A percentile compares a stretch with the other conserved stretches of the same genome.
phyloP scores from a whole-genome alignment of 1,139 yeast genomes.

The Pneumocystis jirovecii region DNA sequence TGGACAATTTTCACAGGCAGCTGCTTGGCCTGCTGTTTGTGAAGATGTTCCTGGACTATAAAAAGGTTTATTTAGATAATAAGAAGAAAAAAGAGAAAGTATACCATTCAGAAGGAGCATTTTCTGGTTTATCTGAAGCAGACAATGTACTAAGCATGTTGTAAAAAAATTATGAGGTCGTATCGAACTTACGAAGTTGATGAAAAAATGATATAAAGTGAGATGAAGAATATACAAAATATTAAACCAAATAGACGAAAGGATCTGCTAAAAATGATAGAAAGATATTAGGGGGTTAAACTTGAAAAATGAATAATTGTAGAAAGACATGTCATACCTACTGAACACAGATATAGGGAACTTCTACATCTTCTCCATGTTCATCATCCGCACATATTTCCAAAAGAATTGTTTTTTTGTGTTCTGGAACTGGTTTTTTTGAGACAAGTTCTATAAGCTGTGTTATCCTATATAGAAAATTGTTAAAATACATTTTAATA shows the following conservation, averaged over 20 bases:
- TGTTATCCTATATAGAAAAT: slow-evolving; percentile 45
- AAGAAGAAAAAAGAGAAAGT: not conserved
- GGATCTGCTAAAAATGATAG: not conserved
- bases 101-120: not conserved
- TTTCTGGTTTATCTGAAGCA: not conserved
- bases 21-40: slow-evolving; percentile 81
- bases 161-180: not conserved
- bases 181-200: not conserved
- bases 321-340: slow-evolving; percentile 15
- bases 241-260: not conserved
- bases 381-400: slow-evolving; percentile 88
- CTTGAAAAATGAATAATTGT: not conserved
- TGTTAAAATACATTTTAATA: not conserved
- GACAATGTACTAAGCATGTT: not conserved
- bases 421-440: slow-evolving; percentile 66
- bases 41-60: slow-evolving; percentile 88
- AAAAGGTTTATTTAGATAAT: not conserved
- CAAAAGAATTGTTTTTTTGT: slow-evolving; percentile 60
- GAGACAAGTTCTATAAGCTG: slow-evolving; percentile 67
- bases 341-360: slow-evolving; percentile 62
- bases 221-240: not conserved
- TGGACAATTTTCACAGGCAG: slow-evolving; percentile 90
- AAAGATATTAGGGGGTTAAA: not conserved
- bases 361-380: slow-evolving; percentile 86
- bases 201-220: not conserved